Base-by-base conservation (phyloP, 2,329 filamentous ascomycete species). In the Colletotrichum tanaceti region DNA sequence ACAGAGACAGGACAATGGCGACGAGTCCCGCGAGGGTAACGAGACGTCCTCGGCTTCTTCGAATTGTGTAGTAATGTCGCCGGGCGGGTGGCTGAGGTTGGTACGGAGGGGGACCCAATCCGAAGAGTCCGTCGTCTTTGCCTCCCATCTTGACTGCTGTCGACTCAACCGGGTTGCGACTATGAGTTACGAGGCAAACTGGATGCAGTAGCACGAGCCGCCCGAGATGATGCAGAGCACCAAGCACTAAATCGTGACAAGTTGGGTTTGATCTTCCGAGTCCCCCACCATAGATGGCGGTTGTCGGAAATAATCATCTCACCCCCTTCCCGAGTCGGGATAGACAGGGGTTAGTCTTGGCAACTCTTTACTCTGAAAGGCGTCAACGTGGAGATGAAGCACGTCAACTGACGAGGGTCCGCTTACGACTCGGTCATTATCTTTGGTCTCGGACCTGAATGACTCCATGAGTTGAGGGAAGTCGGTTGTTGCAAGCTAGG, bases 351-450 rank as follows among this genome's bases (percentile, higher is more conserved):
- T 6, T n/a, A 20, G 44, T 38, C 62, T 65, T 59, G 62, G 54
- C 46, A 24, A 41, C 41, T 52, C 24, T 24, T 24, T 16, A 35
- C 38, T 65, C 10, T 16, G 4, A 58, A 28, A 50, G 54, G 38
- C 54, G 62, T 59, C 62, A 65, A 46, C 38, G 38, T 65, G 54
- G 62, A 28, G 39, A 28, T 47, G 32, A 46, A 65, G 49, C 50
- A 53, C 62, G 62, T 65, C 62, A 65, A 28, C 18, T 18, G 44
- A 9, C 20, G 22, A 35, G 0, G 43, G 47, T 46, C 28, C n/a
- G 22, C 58, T 16, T 24, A 14, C n/a, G 16, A 47, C 6, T 24
- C 32, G 38, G 22, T 9, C 24, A 11, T 28, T 52, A 9, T 16
- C 14, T 43, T 43, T 43, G 7, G 32, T 16, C 39, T 54, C n/a